Evolutionary conservation across 495 filamentous ascomycete genomes (phyloP).

Genomic region (Penicillium simplicissimum): DNA sequence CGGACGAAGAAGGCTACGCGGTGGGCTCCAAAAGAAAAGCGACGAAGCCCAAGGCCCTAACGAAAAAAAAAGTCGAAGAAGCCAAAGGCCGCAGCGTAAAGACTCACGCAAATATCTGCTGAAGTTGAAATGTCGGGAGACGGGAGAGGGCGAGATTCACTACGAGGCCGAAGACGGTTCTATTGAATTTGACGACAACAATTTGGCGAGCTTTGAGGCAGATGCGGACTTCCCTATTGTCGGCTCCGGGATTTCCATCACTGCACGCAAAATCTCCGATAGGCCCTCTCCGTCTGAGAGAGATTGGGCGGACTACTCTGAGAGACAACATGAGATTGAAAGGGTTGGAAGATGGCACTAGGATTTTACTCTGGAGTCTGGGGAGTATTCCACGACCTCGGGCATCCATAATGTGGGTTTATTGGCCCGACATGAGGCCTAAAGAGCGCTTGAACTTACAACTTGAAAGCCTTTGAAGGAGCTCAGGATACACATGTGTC

Average conservation of each 20-base stretch:
- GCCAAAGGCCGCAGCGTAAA: too few relatives aligned
- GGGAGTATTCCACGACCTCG: too few relatives aligned
- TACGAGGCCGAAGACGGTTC: neutral
- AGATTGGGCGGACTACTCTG: neutral
- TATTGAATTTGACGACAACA: neutral
- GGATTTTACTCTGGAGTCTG: neutral
- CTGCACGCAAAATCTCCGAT: neutral
- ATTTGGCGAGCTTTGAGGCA: neutral
- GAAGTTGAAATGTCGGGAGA: neutral
- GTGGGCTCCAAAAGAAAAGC: neutral
- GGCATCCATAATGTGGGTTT: too few relatives aligned
- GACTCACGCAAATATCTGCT: neutral
- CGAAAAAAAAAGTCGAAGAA: neutral
- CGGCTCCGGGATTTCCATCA: neutral
- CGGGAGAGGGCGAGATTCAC: neutral
- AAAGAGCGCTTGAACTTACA: too few relatives aligned
- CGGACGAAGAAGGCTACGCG: neutral
- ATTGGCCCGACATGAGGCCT: too few relatives aligned
- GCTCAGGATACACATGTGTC: too few relatives aligned
- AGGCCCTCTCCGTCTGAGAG: neutral
- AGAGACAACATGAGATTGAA: neutral
- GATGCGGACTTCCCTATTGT: too few relatives aligned
- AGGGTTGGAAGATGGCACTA: slow-evolving; percentile 1
- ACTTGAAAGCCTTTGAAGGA: too few relatives aligned
- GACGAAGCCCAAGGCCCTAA: neutral